Conservation (phyloP, 2,329 filamentous ascomycete species). For the Dactylellina parvicollis region DNA sequence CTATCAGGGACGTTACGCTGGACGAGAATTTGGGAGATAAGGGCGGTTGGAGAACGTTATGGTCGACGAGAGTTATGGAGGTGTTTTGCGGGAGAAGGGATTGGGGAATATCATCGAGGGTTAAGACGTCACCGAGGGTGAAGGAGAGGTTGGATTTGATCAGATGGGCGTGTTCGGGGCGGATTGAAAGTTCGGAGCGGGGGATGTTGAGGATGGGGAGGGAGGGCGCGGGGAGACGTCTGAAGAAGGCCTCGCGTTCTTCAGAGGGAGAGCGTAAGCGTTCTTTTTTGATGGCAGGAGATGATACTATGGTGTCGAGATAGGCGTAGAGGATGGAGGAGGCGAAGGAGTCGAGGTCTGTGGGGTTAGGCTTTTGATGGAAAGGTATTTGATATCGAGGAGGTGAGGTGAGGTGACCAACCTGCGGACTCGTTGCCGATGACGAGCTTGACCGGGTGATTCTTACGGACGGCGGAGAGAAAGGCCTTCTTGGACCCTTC, state of each 20-base stretch:
- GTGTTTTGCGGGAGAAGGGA: slow-evolving; percentile 65
- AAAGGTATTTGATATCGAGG: not conserved
- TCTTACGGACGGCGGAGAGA: not conserved
- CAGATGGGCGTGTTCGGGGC: slow-evolving; percentile 76
- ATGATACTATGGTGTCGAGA: slow-evolving; percentile 69
- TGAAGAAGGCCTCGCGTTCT: slow-evolving; percentile 26
- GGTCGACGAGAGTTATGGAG: slow-evolving; percentile 72
- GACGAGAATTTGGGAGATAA: slow-evolving; percentile 61
- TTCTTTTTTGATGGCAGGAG: slow-evolving; percentile 62
- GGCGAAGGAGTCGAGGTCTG: slow-evolving; percentile 83
- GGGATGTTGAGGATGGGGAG: slow-evolving; percentile 79
- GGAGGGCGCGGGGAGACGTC: slow-evolving; percentile 66
- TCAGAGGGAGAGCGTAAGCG: not conserved
- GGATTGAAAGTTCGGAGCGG: slow-evolving; percentile 73
- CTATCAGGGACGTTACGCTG: slow-evolving; percentile 74
- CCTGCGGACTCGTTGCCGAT: slow-evolving; percentile 76
- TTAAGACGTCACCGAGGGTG: slow-evolving; percentile 71
- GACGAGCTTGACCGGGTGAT: slow-evolving; percentile 69
- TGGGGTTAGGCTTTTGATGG: not conserved
- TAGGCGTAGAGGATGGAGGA: slow-evolving; percentile 79
- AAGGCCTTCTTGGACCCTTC: slow-evolving; percentile 20
- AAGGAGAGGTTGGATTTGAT: slow-evolving; percentile 70
- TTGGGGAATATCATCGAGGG: slow-evolving; percentile 68
- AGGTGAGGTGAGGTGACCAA: slow-evolving; percentile 59
- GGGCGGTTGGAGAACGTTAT: slow-evolving; percentile 70